These are phyloP conservation scores for Gracilaria domingensis DNA, from an alignment of 23 red algal species.

Conservation along the genomic window DNA sequence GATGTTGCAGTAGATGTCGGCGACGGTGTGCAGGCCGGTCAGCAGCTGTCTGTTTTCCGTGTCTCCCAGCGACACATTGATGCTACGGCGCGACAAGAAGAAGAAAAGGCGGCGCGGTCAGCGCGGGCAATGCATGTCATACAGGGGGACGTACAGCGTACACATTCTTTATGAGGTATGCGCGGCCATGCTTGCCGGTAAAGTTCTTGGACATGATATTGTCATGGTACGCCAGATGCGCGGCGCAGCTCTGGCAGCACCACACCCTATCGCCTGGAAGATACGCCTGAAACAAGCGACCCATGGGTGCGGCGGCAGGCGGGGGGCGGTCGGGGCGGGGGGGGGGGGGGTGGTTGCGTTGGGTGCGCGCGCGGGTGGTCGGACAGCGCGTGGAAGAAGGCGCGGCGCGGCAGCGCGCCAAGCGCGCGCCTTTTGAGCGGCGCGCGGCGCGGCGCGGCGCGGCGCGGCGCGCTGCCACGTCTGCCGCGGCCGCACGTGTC, in stretches of 20 bases:
- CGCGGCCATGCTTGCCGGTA: slow-evolving; percentile 90
- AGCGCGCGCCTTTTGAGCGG: too few species aligned
- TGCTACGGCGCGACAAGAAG: slow-evolving; percentile 8
- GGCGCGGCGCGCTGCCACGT: too few species aligned
- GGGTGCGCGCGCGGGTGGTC: too few species aligned
- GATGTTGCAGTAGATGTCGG: slow-evolving; percentile 92
- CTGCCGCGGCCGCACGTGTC: too few species aligned
- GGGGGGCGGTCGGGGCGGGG: too few species aligned
- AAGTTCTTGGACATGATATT: slow-evolving; percentile 96
- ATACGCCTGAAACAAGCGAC: slow-evolving; percentile 85
- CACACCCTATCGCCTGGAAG: slow-evolving; percentile 83
- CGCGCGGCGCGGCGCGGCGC: too few species aligned
- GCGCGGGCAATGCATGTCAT: background rate
- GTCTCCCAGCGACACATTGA: slow-evolving; percentile 89
- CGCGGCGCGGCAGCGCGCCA: too few species aligned
- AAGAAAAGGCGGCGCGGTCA: background rate
- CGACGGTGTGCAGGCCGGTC: slow-evolving; percentile 94
- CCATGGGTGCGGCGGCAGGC: too few species aligned
- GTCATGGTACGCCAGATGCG: slow-evolving; percentile 88
- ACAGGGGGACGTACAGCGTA: slow-evolving; percentile 9
- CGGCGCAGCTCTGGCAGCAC: slow-evolving; percentile 82
- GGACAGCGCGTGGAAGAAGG: too few species aligned
- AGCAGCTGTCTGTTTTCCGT: slow-evolving; percentile 87
- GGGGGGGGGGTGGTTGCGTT: too few species aligned
- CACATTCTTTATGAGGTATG: slow-evolving; percentile 96